Evolutionary conservation across 345 rosid species (phyloP), one percentile per base, ranked within the genome.

Genomic region (Syzygium oleosum): DNA sequence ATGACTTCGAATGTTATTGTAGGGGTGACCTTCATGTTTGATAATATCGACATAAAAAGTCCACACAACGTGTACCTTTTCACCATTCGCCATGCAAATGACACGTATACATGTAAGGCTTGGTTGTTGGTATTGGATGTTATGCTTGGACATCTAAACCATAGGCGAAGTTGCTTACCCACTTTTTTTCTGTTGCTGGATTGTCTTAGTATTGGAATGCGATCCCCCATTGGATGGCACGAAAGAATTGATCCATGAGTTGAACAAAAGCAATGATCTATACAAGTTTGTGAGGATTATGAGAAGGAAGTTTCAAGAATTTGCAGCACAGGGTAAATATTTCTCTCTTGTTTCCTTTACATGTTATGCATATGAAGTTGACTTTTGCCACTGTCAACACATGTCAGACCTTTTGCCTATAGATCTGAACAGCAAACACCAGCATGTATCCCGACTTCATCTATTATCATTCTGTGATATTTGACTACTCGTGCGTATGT

Each of bases 11-110:
- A 25, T 84, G 86, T 88, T 89, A 54, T 65, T 88, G 85, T 77
- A 98, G 99, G 99, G 86, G 97, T 98, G 31, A 96, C 93, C 90
- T 98, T 98, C 93, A 94, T 92, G 80, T 96, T 96, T 91, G 92
- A 87, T 84, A 91, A 93, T 85, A 91, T 96, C 53, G 91, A 93
- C 89, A 83, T 89, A 86, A 87, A 90, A 90, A 91, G 89, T 89
- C 96, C 92, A 63, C 87, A 90, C 84, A 87, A 90, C 27, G 92
- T 91, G 87, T 96, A 91, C 92, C 90, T 93, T 41, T 94, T 96
- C 91, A 93, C 93, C 87, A 88, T 96, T 90, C 95, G 94, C 88
- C 95, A 93, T 89, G 97, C 93, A 89, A 91, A 91, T 90, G 95
- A 93, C 85, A 91, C 88, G 19, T 98, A 98, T 88, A 88, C 93